phyloP scores from a whole-genome alignment of 805 yeast genomes.

The Candida suzukii region DNA sequence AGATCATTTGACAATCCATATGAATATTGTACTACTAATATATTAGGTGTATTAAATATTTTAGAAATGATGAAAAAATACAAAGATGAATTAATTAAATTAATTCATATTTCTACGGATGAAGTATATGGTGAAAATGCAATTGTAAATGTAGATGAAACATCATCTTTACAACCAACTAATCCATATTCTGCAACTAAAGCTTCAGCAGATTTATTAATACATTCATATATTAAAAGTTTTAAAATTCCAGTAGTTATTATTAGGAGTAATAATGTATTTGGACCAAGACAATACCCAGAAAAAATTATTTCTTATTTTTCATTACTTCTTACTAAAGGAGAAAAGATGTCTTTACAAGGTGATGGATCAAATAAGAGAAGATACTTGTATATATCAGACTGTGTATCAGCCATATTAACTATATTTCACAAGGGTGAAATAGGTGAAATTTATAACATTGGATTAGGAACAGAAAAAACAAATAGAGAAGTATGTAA shows the following conservation, averaged over 20 bases:
- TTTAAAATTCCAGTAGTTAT: conserved; percentile 34
- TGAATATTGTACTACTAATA: conserved; percentile 36
- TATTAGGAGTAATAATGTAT: conserved; percentile 44
- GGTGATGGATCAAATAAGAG: conserved; percentile 40
- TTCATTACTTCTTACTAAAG: background rate
- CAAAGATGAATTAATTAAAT: conserved; percentile 9
- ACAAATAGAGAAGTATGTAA: background rate
- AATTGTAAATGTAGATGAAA: conserved; percentile 25
- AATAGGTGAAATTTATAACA: conserved; percentile 3
- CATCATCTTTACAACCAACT: conserved; percentile 36
- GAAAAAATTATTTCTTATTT: conserved; percentile 41
- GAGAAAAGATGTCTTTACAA: conserved; percentile 29
- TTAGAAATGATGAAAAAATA: conserved; percentile 30
- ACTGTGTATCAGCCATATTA: conserved; percentile 32
- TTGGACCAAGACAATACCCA: conserved; percentile 47
- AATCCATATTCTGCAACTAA: conserved; percentile 54
- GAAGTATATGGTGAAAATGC: conserved; percentile 50
- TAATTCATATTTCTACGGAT: conserved; percentile 50
- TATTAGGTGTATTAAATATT: conserved; percentile 38
- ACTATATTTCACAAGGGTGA: conserved; percentile 16
- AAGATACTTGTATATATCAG: conserved; percentile 38
- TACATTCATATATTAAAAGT: conserved; percentile 35
- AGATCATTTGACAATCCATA: conserved; percentile 38
- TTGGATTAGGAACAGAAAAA: conserved; percentile 3
- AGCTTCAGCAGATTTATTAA: conserved; percentile 45